A percentile compares a stretch with the other conserved stretches of the same genome.
Evolutionary conservation across 2,329 filamentous ascomycete species (phyloP).

Genomic region (Pestalotiopsis sp.): DNA sequence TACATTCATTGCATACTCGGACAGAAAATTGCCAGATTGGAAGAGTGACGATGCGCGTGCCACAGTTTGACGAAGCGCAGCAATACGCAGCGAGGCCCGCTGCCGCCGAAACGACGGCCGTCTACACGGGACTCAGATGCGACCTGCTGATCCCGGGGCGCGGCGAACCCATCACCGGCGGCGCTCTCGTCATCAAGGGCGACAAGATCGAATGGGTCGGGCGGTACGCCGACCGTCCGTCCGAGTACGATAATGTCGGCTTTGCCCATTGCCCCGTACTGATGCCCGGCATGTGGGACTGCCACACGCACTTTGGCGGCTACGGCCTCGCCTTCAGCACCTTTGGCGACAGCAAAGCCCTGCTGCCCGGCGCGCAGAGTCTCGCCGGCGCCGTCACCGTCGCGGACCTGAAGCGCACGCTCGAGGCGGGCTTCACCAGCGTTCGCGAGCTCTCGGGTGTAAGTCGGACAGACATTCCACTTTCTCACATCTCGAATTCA

Average conservation of each 20-base stretch:
- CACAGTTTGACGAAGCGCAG: not conserved
- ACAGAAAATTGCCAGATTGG: not conserved
- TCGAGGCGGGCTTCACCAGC: slow-evolving; percentile 52
- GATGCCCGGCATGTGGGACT: slow-evolving; percentile 57
- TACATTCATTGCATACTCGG: not conserved
- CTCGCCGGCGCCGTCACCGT: slow-evolving; percentile 43
- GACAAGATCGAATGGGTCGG: slow-evolving; percentile 43
- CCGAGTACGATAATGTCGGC: slow-evolving; percentile 29
- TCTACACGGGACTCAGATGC: not conserved
- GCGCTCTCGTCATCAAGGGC: slow-evolving; percentile 39
- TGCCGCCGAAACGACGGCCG: not conserved
- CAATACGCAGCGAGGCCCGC: not conserved
- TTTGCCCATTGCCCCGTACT: slow-evolving; percentile 40
- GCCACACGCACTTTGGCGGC: slow-evolving; percentile 50
- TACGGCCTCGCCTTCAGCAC: slow-evolving; percentile 21
- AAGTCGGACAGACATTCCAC: not conserved
- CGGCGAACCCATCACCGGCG: slow-evolving; percentile 41
- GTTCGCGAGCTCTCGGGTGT: slow-evolving; percentile 48
- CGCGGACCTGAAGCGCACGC: slow-evolving; percentile 39
- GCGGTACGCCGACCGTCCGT: slow-evolving; percentile 27
- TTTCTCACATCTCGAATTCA: not conserved
- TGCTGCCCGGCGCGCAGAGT: slow-evolving; percentile 23
- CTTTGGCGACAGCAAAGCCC: slow-evolving; percentile 21
- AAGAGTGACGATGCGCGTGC: not conserved
- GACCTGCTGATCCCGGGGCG: slow-evolving; percentile 48